These are phyloP conservation scores for Malbranchea cinnamomea DNA, from an alignment of 2,329 filamentous ascomycete genomes.

Conservation along the genomic window DNA sequence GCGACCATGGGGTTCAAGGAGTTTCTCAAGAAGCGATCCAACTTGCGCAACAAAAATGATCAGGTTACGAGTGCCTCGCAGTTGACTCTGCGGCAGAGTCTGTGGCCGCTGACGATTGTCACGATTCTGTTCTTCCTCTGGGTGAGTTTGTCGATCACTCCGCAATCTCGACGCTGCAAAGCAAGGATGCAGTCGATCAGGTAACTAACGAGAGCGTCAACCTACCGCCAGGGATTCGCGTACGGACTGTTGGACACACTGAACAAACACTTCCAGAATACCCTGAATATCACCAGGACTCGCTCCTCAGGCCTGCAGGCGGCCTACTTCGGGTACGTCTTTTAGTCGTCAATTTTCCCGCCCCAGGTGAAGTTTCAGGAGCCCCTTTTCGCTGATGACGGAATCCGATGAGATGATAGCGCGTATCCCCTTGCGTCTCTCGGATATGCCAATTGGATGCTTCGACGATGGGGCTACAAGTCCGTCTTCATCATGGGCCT, in stretches of 20 bases:
- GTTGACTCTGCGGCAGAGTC: conserved; percentile 29
- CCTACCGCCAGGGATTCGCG: conserved; percentile 25
- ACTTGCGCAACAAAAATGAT: conserved; percentile 20
- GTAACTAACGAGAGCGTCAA: not conserved
- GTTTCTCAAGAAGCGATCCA: conserved; percentile 19
- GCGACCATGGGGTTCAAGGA: conserved; percentile 17
- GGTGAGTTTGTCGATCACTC: conserved; percentile 26
- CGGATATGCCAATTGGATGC: conserved; percentile 42
- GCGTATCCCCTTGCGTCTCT: conserved; percentile 41
- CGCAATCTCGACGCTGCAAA: not conserved
- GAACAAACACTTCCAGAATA: conserved; percentile 44
- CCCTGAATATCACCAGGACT: conserved; percentile 38
- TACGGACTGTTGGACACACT: conserved; percentile 36
- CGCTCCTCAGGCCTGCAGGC: conserved; percentile 48
- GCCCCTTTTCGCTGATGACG: too few species aligned
- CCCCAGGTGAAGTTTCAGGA: too few species aligned
- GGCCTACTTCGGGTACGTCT: conserved; percentile 45
- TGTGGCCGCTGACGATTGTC: conserved; percentile 30
- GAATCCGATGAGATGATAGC: conserved; percentile 16
- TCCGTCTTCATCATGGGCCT: conserved; percentile 66
- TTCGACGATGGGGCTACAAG: conserved; percentile 64
- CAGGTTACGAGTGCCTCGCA: conserved; percentile 27
- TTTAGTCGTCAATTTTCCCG: too few species aligned
- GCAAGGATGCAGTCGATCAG: not conserved
- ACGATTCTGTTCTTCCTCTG: conserved; percentile 39